Conservation (phyloP, 2,329 filamentous ascomycete genomes). For the Botryotinia calthae region DNA sequence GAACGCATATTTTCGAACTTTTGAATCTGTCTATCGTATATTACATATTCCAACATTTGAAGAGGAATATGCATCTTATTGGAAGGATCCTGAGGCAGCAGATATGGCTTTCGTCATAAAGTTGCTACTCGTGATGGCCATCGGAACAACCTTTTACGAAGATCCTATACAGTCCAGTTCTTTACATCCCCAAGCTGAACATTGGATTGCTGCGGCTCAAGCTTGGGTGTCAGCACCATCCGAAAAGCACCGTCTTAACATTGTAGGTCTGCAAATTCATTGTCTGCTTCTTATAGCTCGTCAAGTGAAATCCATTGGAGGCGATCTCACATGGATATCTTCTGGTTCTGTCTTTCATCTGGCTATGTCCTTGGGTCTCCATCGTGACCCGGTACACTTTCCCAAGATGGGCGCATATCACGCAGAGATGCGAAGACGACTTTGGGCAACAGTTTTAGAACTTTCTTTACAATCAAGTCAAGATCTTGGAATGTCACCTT, state of each 20-base stretch:
- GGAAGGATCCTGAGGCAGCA: slow-evolving; percentile 34
- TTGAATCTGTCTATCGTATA: slow-evolving; percentile 45
- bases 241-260: slow-evolving; percentile 49
- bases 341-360: slow-evolving; percentile 49
- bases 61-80: slow-evolving; percentile 44
- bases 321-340: slow-evolving; percentile 52
- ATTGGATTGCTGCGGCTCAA: slow-evolving; percentile 28
- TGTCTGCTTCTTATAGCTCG: slow-evolving; percentile 51
- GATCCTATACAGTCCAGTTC: slow-evolving; percentile 8
- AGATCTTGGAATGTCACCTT: slow-evolving; percentile 50
- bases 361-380: slow-evolving; percentile 57
- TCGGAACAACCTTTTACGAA: slow-evolving; percentile 26
- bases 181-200: slow-evolving; percentile 19
- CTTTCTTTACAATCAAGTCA: slow-evolving; percentile 51
- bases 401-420: slow-evolving; percentile 47
- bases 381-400: slow-evolving; percentile 53
- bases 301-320: slow-evolving; percentile 47
- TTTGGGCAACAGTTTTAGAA: slow-evolving; percentile 57
- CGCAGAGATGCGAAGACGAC: slow-evolving; percentile 52
- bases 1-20: slow-evolving; percentile 43
- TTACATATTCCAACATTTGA: slow-evolving; percentile 46
- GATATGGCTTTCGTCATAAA: slow-evolving; percentile 23
- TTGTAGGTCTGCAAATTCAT: slow-evolving; percentile 50
- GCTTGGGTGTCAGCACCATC: slow-evolving; percentile 31
- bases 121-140: slow-evolving; percentile 23